Conservation (phyloP, 2,329 filamentous ascomycete species). For the Fusarium sarcochroum region DNA sequence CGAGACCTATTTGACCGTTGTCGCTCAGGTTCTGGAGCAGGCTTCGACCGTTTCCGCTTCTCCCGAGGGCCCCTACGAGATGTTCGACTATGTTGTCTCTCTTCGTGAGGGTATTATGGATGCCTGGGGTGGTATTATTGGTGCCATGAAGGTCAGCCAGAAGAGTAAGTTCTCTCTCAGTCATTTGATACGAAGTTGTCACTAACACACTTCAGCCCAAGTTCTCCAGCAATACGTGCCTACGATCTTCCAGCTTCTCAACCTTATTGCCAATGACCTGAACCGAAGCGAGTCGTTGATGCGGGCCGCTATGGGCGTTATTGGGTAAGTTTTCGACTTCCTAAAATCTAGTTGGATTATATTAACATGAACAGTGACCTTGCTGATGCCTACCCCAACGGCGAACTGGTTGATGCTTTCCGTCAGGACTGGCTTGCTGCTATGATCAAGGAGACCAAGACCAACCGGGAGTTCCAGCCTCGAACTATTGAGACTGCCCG, state of each 20-base stretch:
- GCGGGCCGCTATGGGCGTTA: slow-evolving; percentile 95
- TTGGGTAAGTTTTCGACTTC: slow-evolving; percentile 76
- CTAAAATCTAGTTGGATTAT: neutral
- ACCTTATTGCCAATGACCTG: slow-evolving; percentile 82
- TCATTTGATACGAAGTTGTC: slow-evolving; percentile 34
- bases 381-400: slow-evolving; percentile 92
- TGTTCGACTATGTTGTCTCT: slow-evolving; percentile 96
- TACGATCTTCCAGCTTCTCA: slow-evolving; percentile 89
- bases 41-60: slow-evolving; percentile 85
- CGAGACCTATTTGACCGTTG: slow-evolving; percentile 91
- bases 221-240: slow-evolving; percentile 83
- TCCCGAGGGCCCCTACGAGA: slow-evolving; percentile 88
- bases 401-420: slow-evolving; percentile 87
- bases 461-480: slow-evolving; percentile 86
- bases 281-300: slow-evolving; percentile 94
- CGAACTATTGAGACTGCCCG: slow-evolving; percentile 95
- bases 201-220: slow-evolving; percentile 65
- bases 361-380: slow-evolving; percentile 76
- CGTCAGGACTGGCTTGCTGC: slow-evolving; percentile 90
- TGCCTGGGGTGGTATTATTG: slow-evolving; percentile 97
- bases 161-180: slow-evolving; percentile 72
- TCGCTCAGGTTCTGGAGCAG: slow-evolving; percentile 94
- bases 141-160: slow-evolving; percentile 87
- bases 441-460: slow-evolving; percentile 92
- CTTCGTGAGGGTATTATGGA: slow-evolving; percentile 98